Base-by-base conservation (phyloP, 441 rosid genomes). In the Breynia disticha region DNA sequence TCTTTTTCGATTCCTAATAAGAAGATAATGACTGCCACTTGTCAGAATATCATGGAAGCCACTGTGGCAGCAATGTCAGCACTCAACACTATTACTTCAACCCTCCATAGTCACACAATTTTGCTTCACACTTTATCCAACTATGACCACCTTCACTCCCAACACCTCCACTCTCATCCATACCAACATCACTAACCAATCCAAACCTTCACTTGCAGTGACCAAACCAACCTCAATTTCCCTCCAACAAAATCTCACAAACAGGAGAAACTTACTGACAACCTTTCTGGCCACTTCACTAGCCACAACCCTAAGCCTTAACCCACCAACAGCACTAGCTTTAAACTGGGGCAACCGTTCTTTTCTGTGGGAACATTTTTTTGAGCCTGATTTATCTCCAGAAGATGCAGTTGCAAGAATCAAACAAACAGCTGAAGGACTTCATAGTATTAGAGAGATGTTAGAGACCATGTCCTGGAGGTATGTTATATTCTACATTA, bases 381-480 rank as follows among this genome's bases (percentile, higher is more conserved):
- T 91, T 37, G 60, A 65, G 79, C 94, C 89, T 1, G 84, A 78
- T 10, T 59, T 87, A 48, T 85, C 96, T 0, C 84, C 96, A n/a
- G 86, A 86, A 59, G 96, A 87, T 4, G 75, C 98, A 11, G 96
- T 63, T 20, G 89, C 79, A 8, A 83, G 98, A 67, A 91, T 87
- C 52, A 79, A 68, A 60, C 95, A 91, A 65, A 91, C 98, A 20
- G 94, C 90, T 14, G 84, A 87, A 59, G 96, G 96, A 35, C 63
- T 87, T 19, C 90, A 80, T 57, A 75, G 79, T 35, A 72, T 88
- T 15, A 70, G 98, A 64, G 83, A 82, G 47, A 91, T 91, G 98
- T 52, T 91, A 68, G 98, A 87, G 12, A 76, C 66, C 41, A 91
- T 91, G 98, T 77, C 95, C 2, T 87, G 98, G 98, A 79, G 95